Percentiles rank a stretch among this genome's conserved stretches.
These are phyloP conservation scores for Arthrinium phaeospermum DNA, from an alignment of 2,329 filamentous ascomycete species.

Conservation along the genomic window DNA sequence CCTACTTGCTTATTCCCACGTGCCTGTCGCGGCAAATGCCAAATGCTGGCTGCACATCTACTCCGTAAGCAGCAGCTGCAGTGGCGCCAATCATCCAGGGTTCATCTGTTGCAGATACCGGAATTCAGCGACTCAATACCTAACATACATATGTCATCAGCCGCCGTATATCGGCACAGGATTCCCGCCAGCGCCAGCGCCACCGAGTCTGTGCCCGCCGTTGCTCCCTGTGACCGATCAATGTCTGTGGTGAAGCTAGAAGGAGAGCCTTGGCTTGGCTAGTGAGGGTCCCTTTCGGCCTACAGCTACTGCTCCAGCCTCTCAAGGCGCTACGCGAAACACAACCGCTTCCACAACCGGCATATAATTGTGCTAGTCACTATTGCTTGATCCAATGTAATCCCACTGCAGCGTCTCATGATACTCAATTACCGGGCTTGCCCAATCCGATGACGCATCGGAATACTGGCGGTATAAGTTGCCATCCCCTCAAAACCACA, in stretches of 20 bases:
- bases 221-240: neutral
- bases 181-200: neutral
- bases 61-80: neutral
- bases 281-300: neutral
- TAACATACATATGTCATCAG: neutral
- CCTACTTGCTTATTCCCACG: neutral
- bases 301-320: neutral
- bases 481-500: neutral
- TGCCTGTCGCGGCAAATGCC: neutral
- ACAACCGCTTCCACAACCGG: too few species aligned
- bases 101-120: neutral
- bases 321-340: conserved; percentile 12
- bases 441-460: neutral
- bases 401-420: neutral
- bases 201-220: neutral
- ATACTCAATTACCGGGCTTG: neutral
- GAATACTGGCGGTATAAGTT: neutral
- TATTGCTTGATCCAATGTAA: neutral
- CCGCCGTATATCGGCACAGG: neutral
- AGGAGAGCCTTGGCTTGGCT: too few species aligned
- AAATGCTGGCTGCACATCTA: neutral
- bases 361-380: too few species aligned
- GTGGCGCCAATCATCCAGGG: neutral
- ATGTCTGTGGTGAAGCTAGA: neutral
- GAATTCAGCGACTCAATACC: neutral